phyloP scores from a whole-genome alignment of 2,329 filamentous ascomycete species.

The Colletotrichum horii region DNA sequence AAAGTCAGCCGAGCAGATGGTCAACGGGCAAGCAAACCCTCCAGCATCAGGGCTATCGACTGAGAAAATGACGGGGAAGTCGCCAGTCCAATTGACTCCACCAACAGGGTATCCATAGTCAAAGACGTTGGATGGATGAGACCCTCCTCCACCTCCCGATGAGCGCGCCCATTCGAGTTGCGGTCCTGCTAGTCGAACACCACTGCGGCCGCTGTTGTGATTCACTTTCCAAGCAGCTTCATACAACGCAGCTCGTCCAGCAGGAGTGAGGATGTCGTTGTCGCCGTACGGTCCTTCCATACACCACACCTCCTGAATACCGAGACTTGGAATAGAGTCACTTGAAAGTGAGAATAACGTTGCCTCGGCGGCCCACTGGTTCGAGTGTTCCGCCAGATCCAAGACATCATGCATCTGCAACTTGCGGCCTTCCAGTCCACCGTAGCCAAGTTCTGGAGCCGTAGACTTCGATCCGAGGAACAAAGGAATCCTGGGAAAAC shows the following conservation, averaged over 20 bases:
- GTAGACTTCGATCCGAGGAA: constrained; percentile 67
- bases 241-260: constrained; percentile 50
- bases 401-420: not conserved
- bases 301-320: not conserved
- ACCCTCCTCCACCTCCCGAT: constrained; percentile 67
- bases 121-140: constrained; percentile 64
- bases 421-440: constrained; percentile 62
- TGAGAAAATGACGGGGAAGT: constrained; percentile 37
- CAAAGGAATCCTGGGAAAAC: constrained; percentile 48
- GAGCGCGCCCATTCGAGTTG: constrained; percentile 62
- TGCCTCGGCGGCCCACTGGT: not conserved
- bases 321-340: not conserved
- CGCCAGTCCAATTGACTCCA: constrained; percentile 39
- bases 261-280: constrained; percentile 36
- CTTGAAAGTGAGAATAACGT: not conserved
- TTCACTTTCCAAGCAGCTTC: constrained; percentile 58
- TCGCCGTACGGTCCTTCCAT: constrained; percentile 30
- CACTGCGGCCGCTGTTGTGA: constrained; percentile 65
- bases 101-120: constrained; percentile 62
- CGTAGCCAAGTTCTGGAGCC: constrained; percentile 60
- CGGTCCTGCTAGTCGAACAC: constrained; percentile 64
- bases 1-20: constrained; percentile 35
- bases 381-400: not conserved
- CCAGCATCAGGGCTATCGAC: constrained; percentile 36
- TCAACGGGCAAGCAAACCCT: constrained; percentile 33